Evolutionary conservation across 768 basidiomycete genomes (phyloP).

Genomic region (Lactarius sanguifluus): DNA sequence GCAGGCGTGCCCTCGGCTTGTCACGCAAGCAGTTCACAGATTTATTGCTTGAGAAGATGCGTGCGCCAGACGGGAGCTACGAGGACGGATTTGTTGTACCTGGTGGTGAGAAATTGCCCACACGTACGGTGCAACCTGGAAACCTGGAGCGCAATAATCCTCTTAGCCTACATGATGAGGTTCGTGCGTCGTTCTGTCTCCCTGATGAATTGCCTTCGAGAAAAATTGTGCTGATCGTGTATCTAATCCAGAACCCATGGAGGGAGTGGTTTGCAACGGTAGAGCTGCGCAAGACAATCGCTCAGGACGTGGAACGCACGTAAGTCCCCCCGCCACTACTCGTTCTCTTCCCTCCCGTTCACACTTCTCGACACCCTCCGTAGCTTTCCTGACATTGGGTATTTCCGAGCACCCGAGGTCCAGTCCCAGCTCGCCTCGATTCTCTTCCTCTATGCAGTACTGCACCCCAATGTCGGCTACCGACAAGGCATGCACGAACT

Average conservation of each 20-base stretch:
- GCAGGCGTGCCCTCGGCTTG: slow-evolving; percentile 40
- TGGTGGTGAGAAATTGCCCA: slow-evolving; percentile 43
- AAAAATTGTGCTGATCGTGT: background rate
- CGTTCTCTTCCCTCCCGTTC: background rate
- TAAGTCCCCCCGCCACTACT: slow-evolving; percentile 42
- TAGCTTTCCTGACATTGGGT: slow-evolving; percentile 94
- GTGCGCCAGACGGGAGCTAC: slow-evolving; percentile 84
- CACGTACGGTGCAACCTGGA: slow-evolving; percentile 31
- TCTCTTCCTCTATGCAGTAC: slow-evolving; percentile 78
- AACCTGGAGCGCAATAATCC: slow-evolving; percentile 78
- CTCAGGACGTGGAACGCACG: slow-evolving; percentile 96
- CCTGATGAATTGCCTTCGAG: background rate
- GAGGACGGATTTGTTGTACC: slow-evolving; percentile 64
- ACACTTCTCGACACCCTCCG: background rate
- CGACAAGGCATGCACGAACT: slow-evolving; percentile 99
- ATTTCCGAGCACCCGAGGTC: slow-evolving; percentile 76
- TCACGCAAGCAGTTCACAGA: slow-evolving; percentile 58
- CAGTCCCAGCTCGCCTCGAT: slow-evolving; percentile 83
- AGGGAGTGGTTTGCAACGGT: slow-evolving; percentile 88
- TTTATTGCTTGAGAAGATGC: slow-evolving; percentile 66
- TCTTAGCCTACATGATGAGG: slow-evolving; percentile 75
- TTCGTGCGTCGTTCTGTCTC: slow-evolving; percentile 31
- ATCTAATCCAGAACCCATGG: slow-evolving; percentile 79
- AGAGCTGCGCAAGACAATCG: slow-evolving; percentile 85
- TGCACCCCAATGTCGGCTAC: slow-evolving; percentile 84